A percentile compares a stretch with the other conserved stretches of the same genome.
Evolutionary conservation across 2,329 filamentous ascomycete genomes (phyloP).

Genomic region (Endothia cerciana): DNA sequence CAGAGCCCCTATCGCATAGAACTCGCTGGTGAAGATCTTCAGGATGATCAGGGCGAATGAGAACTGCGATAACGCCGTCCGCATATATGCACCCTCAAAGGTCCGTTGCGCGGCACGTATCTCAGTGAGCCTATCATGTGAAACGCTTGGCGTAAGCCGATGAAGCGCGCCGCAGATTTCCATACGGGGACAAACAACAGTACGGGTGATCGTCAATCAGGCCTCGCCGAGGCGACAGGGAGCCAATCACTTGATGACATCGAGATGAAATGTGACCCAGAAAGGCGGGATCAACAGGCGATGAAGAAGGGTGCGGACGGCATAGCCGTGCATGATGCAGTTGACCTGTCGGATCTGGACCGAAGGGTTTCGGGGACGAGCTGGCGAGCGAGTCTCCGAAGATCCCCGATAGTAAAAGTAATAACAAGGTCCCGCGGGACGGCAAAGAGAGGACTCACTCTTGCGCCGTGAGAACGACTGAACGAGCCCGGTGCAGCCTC

Average conservation of each 20-base stretch:
- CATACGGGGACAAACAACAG: background rate
- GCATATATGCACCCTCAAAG: constrained; percentile 95
- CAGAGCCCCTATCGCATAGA: constrained; percentile 95
- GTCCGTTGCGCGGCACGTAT: constrained; percentile 93
- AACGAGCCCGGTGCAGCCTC: constrained; percentile 81
- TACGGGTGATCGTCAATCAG: background rate
- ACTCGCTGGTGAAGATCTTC: constrained; percentile 95
- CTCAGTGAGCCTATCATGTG: constrained; percentile 72
- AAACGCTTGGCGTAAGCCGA: constrained; percentile 19
- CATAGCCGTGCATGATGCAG: constrained; percentile 7
- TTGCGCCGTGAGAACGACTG: constrained; percentile 76
- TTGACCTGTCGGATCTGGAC: constrained; percentile 1
- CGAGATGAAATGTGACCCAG: background rate
- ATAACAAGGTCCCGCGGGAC: background rate
- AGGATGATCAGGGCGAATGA: constrained; percentile 92
- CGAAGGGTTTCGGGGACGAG: background rate
- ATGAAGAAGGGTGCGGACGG: background rate
- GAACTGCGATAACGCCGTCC: constrained; percentile 92
- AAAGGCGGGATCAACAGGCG: background rate
- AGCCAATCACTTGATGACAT: background rate
- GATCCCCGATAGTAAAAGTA: background rate
- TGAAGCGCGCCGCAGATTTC: background rate
- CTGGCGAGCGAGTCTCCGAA: background rate
- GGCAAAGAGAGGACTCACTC: constrained; percentile 56
- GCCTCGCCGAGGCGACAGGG: background rate